phyloP scores from a whole-genome alignment of 345 rosid species.

The Rhizophora apiculata region DNA sequence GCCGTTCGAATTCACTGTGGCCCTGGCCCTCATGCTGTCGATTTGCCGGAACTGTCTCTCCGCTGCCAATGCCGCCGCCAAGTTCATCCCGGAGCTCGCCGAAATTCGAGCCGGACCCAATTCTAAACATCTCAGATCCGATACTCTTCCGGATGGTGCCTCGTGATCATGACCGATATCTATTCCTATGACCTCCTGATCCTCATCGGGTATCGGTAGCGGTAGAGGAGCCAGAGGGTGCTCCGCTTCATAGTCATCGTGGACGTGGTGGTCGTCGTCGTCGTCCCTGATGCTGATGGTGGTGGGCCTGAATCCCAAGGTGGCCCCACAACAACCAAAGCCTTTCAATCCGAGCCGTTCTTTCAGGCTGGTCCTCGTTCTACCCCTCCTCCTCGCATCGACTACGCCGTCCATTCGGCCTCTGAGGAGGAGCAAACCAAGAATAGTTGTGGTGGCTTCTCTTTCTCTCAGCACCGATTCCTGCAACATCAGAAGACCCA shows the following conservation, averaged over 20 bases:
- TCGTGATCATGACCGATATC: constrained; percentile 5
- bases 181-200: constrained; percentile 7
- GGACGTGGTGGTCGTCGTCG: constrained; percentile 17
- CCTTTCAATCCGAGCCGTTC: constrained; percentile 65
- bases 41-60: constrained; percentile 53
- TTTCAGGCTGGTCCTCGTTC: constrained; percentile 33
- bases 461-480: constrained; percentile 26
- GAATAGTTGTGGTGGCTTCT: constrained; percentile 39
- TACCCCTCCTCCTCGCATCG: constrained; percentile 15
- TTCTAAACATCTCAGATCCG: constrained; percentile 20
- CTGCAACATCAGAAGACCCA: constrained; percentile 43
- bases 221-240: background rate
- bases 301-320: constrained; percentile 47
- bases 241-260: background rate
- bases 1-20: background rate
- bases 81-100: constrained; percentile 56
- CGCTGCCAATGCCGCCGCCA: constrained; percentile 84
- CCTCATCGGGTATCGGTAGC: constrained; percentile 18
- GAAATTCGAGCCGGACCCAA: constrained; percentile 11
- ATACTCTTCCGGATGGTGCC: background rate
- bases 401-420: constrained; percentile 52
- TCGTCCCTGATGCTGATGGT: constrained; percentile 40
- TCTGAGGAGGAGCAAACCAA: constrained; percentile 52
- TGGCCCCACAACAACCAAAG: constrained; percentile 68
- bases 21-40: background rate